Base-by-base conservation (phyloP, 2,329 filamentous ascomycete species). In the Venturia pyrina region DNA sequence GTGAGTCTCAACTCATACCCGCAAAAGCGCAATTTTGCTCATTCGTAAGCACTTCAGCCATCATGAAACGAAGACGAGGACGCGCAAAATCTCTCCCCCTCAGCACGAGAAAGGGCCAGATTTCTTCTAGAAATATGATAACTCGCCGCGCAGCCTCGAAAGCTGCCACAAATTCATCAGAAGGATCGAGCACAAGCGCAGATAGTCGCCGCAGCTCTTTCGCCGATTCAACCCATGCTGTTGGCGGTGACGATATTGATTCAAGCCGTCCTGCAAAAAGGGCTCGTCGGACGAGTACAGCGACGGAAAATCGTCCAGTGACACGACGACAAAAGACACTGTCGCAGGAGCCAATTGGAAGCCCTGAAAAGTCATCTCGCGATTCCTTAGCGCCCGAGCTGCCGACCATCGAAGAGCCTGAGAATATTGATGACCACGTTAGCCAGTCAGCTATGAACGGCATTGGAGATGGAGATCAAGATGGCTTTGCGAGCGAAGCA, bases 101-200 rank as follows among this genome's bases (percentile, higher is more conserved):
- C 56, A 44, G 63, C 60, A 68, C 37, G 64, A 62, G 62, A 66
- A 66, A 68, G 63, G 67, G 64, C 11, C 62, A 64, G 34, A 46
- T 34, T 15, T 57, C 62, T 24, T 17, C 41, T 28, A 48, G 43
- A 28, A 64, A 80, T 72, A 82, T 82, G 79, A 81, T 77, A 66
- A 81, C 79, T 63, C 76, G 79, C 66, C 75, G 74, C 70, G 75
- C 75, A 72, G 72, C 73, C 66, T 72, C 71, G 64, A 75, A 72
- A 68, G 70, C 75, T 43, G 72, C 72, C 67, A 63, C 63, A 46
- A 65, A 60, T 48, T 69, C 70, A 48, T 56, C 65, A 32, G 74
- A 72, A 32, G 68, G 72, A 60, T 76, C 75, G 67, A 70, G 70
- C 69, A 71, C 72, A 61, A 73, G 72, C 69, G 73, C 70, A 50